Percentiles rank a stretch among this genome's conserved stretches.
Conservation (phyloP, 805 yeast genomes). For the Nematodospora valgi region DNA sequence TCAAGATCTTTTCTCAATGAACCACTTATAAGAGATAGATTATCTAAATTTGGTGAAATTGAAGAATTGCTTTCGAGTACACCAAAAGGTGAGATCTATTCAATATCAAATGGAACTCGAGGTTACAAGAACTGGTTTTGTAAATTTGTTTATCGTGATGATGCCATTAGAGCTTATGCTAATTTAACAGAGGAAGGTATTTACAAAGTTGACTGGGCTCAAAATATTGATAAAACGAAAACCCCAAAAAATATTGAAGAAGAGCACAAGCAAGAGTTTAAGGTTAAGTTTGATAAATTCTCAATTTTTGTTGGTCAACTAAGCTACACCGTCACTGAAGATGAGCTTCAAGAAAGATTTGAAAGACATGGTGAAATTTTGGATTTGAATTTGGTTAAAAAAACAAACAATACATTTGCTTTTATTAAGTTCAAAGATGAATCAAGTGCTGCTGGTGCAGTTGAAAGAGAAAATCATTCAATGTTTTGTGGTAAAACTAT, state of each 20-base stretch:
- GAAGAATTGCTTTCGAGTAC: constrained; percentile 56
- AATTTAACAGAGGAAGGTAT: constrained; percentile 54
- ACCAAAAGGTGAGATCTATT: constrained; percentile 25
- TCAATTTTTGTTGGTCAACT: constrained; percentile 82
- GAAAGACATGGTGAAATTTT: constrained; percentile 62
- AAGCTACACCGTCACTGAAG: constrained; percentile 50
- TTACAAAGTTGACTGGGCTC: constrained; percentile 75
- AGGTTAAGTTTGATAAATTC: constrained; percentile 50
- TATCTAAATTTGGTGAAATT: constrained; percentile 66
- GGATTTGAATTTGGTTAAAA: constrained; percentile 54
- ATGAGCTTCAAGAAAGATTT: constrained; percentile 57
- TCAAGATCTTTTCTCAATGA: constrained; percentile 22
- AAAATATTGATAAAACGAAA: constrained; percentile 58
- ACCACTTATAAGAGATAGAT: constrained; percentile 32
- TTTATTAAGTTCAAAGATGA: constrained; percentile 65
- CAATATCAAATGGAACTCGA: constrained; percentile 11
- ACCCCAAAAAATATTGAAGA: constrained; percentile 7
- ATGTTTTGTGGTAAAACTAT: constrained; percentile 69
- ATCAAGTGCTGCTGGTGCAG: constrained; percentile 80
- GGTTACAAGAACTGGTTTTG: constrained; percentile 61
- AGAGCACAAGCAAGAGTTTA: constrained; percentile 1
- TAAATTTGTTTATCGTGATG: constrained; percentile 78
- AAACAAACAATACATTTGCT: constrained; percentile 57
- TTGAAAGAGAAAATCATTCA: constrained; percentile 81
- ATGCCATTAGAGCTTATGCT: constrained; percentile 83